phyloP scores from a whole-genome alignment of 768 basidiomycete genomes.

The Rhodotorula toruloides region DNA sequence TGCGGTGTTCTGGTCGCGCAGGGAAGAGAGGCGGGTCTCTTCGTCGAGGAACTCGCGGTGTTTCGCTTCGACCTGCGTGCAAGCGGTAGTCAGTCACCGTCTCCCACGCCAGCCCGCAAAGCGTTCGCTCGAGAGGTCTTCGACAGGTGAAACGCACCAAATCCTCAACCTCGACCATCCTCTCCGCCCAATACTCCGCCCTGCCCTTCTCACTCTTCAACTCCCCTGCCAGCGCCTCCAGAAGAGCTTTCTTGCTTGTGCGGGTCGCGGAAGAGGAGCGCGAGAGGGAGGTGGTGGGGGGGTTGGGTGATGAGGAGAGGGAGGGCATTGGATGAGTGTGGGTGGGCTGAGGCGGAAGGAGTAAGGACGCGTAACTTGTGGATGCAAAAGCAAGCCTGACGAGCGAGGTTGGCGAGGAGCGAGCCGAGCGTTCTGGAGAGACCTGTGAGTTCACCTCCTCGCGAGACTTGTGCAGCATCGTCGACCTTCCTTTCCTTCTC shows the following conservation, averaged over 20 bases:
- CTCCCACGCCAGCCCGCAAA: too few species aligned
- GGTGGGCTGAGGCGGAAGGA: not conserved
- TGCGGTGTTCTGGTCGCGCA: constrained; percentile 3
- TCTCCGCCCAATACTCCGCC: not conserved
- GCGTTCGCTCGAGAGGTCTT: not conserved
- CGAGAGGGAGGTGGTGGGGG: not conserved
- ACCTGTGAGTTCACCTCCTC: too few species aligned
- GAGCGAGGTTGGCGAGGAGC: too few species aligned
- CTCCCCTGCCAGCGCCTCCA: constrained; percentile 19
- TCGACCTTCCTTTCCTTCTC: too few species aligned
- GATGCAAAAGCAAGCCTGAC: too few species aligned
- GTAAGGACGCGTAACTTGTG: not conserved
- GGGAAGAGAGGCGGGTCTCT: not conserved
- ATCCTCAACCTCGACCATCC: constrained; percentile 6
- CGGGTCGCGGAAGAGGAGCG: not conserved
- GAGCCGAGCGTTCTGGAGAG: too few species aligned
- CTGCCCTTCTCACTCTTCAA: constrained; percentile 1
- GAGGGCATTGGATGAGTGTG: not conserved
- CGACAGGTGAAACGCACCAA: not conserved
- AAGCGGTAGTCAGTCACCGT: not conserved
- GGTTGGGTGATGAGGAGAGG: not conserved
- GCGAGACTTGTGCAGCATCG: too few species aligned
- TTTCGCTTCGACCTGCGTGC: constrained; percentile 15
- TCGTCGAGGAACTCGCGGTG: constrained; percentile 26
- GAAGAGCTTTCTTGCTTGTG: constrained; percentile 14